A percentile compares a stretch with the other conserved stretches of the same genome.
phyloP scores from a whole-genome alignment of 495 filamentous ascomycete species.

The Amorphotheca resinae region DNA sequence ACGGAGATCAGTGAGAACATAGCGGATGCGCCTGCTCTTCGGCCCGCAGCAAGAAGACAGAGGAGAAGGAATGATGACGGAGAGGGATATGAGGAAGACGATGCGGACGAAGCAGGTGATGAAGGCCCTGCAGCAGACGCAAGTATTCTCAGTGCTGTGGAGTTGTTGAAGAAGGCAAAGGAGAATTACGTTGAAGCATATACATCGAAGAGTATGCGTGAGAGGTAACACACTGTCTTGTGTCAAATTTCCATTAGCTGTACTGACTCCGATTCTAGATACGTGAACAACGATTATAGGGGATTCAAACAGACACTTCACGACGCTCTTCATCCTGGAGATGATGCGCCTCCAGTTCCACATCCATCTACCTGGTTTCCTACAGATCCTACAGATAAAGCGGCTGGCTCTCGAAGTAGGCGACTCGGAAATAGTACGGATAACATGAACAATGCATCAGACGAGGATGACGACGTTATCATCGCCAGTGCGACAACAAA shows the following conservation, averaged over 20 bases:
- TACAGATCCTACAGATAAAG: conserved; percentile 15
- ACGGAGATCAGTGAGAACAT: conserved; percentile 29
- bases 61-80: conserved; percentile 17
- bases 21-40: conserved; percentile 26
- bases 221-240: conserved; percentile 18
- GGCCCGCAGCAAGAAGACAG: conserved; percentile 14
- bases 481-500: conserved; percentile 56
- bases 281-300: conserved; percentile 67
- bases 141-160: conserved; percentile 18
- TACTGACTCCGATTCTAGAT: conserved; percentile 27
- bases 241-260: neutral
- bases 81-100: conserved; percentile 19
- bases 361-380: conserved; percentile 35
- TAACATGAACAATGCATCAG: conserved; percentile 24
- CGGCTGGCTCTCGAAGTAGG: conserved; percentile 6
- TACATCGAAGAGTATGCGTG: conserved; percentile 24
- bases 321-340: conserved; percentile 54
- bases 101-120: conserved; percentile 17
- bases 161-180: conserved; percentile 26
- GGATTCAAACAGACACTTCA: conserved; percentile 67
- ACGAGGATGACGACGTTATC: conserved; percentile 61
- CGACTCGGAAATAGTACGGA: conserved; percentile 16
- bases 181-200: conserved; percentile 28
- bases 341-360: conserved; percentile 48
- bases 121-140: conserved; percentile 4